Base-by-base conservation (phyloP, 2,329 filamentous ascomycete species). In the Rhexocercosporidium sp. region DNA sequence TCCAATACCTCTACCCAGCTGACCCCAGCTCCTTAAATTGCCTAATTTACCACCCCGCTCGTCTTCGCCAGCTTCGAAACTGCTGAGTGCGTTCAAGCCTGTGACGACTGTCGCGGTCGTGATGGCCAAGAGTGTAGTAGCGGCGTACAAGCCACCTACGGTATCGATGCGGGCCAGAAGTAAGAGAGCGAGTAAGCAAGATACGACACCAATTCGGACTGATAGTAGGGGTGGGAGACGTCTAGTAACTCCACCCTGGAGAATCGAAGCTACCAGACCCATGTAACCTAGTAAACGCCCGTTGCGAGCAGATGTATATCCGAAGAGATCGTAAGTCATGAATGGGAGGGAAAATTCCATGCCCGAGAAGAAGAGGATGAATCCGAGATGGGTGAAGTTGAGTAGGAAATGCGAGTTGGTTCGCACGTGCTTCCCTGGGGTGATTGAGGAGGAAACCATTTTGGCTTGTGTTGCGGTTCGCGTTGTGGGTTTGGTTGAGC, bases 311-410 rank as follows among this genome's bases (percentile, higher is more conserved):
- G 94, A 91, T 12, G 85, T 88, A 77, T 96, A 96, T 9, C 87
- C 86, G 79, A 98, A 98, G 53, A 99, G 87, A 62, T 97, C 95
- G 75, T 96, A 97, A 0, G 95, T 98, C 88, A 99, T 94, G 79
- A 99, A 99, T 0, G 96, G 94, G 3, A 99, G 86, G 0, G 94
- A 97, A 79, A 97, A 98, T 78, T 99, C 96, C 91, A 99, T 95
- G 68, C 96, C 96, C 1, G 93, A 97, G 81, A 99, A 99, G 81
- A 97, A 97, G 14, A 99, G 88, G 67, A 99, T 89, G 79, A 99
- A 99, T 56, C 90, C 82, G 76, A 98, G 91, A 79, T 99, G 96
- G 0, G 93, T 90, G 1, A 90, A 81, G 77, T 97, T 97, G 56
- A 99, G 88, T 14, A 97, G 78, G 34, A 88, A 81, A 72, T 96